Evolutionary conservation across 1,284 basidiomycete species (phyloP), one percentile per base, ranked within the genome.

Genomic region (Cystobasidiaceae sp.): DNA sequence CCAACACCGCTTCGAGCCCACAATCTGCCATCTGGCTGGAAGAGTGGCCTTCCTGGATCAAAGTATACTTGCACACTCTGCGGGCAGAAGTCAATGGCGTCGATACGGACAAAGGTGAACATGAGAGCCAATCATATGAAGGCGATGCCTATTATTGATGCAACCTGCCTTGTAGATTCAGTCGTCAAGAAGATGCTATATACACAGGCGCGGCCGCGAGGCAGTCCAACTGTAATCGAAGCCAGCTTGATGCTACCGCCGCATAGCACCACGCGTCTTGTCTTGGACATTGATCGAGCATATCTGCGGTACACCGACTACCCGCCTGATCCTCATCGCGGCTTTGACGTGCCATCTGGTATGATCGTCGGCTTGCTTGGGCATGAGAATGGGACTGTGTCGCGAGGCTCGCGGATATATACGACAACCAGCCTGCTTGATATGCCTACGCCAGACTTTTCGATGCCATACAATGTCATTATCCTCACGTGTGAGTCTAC

Each of bases 381-480:
- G 23, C 72, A 75, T 49, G 54, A 73, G 7, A 56, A 60, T 61
- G 3, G 30, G 30, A 39, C 48, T 37, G 1, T 15, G 7, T 33
- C 11, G 4, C 19, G 17, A 39, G 48, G 46, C 55, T 66, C 71
- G 72, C 78, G 85, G 44, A 82, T 93, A 60, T 97, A 94, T 77
- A 90, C 90, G 0, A 80, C 85, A 0, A 82, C 87, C 11, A 81
- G 92, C 19, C 83, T 98, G 27, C 84, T 96, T 44, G 90, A 96
- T 75, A 82, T 97, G 25, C 89, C 94, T 7, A 93, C 91, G 7
- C 96, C 96, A 0, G 94, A 98, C 78, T 98, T 98, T 77, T 93
- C 89, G 74, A 97, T 98, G 93, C 93, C 94, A 11, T 98, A 97
- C 79, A 99, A 97, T 78, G 93, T 97, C 68, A 97, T 97, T 77